Base-by-base conservation (phyloP, 2,329 filamentous ascomycete genomes). In the Penicillium sp. region DNA sequence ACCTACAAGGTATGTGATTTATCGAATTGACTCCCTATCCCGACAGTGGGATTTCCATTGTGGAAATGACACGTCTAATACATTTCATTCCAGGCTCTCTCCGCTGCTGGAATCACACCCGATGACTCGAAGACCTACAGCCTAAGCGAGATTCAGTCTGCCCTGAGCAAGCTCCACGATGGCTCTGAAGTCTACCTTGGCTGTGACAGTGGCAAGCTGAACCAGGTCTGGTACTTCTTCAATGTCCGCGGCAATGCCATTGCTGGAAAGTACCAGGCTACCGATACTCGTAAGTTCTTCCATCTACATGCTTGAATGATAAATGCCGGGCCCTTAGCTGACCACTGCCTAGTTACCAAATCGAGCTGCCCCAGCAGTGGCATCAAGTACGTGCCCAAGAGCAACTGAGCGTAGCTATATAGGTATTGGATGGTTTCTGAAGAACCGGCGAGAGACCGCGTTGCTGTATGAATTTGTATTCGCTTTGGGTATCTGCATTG, bases 351-450 rank as follows among this genome's bases (percentile, higher is more conserved):
- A 72, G 70, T 72, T 8, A 47, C 64, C 18, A 50, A 79, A 45
- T 85, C 85, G 23, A 83, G 77, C 39, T 92, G 90, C 70, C 85
- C 88, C 0, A 67, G 70, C 33, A 79, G 73, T 0, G 85, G 84
- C 2, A 84, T 92, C 67, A 83, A 83, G 65, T 90, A 90, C 68
- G 71, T 83, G 8, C 85, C 85, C 29, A 89, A 89, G 73, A 70
- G 65, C 45, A 43, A 36, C 10, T 21, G 29, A 50, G 13, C 26
- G 11, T 18, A 40, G n/a, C 16, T n/a, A 31, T 4, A 23, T 3
- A 44, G 24, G 24, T 1, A 43, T 43, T 43, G 3, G 23, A 7
- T 43, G 16, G 37, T n/a, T 19, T 34, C 2, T 34, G 8, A 14
- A 5, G 13, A 23, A 28, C 21, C 9, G 39, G 5, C 5, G 33